Conservation (phyloP, 768 basidiomycete species). For the Boletus sp. region DNA sequence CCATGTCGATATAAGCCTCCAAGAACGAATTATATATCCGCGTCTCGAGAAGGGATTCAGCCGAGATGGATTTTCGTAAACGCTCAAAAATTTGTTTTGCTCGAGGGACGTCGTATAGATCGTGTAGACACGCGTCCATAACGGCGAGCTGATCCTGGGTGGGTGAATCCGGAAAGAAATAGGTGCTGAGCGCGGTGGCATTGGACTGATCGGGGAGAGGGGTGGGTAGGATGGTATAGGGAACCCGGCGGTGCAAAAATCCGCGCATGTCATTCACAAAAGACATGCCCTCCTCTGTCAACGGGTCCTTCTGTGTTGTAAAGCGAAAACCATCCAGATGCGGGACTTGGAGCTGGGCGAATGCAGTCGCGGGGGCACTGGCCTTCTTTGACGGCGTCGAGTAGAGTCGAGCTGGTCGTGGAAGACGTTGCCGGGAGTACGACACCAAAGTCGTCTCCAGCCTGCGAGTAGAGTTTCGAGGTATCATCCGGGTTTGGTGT, state of each 20-base stretch:
- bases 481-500: constrained; percentile 25
- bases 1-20: constrained; percentile 62
- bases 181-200: constrained; percentile 38
- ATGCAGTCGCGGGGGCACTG: constrained; percentile 53
- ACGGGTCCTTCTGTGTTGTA: constrained; percentile 24
- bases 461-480: constrained; percentile 27
- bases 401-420: constrained; percentile 68
- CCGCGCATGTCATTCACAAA: constrained; percentile 41
- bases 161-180: constrained; percentile 62
- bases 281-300: constrained; percentile 12
- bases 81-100: constrained; percentile 72
- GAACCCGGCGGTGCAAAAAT: constrained; percentile 48
- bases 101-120: constrained; percentile 47
- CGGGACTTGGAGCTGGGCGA: constrained; percentile 37
- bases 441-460: constrained; percentile 48
- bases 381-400: constrained; percentile 60
- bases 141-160: constrained; percentile 70
- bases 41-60: constrained; percentile 46
- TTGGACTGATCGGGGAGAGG: constrained; percentile 55
- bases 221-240: constrained; percentile 62
- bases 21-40: constrained; percentile 66
- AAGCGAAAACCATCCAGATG: constrained; percentile 40
- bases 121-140: constrained; percentile 81
- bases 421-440: constrained; percentile 63
- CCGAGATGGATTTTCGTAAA: constrained; percentile 45